Conservation (phyloP, 1,284 basidiomycete genomes). For the Earliella scabrosa region DNA sequence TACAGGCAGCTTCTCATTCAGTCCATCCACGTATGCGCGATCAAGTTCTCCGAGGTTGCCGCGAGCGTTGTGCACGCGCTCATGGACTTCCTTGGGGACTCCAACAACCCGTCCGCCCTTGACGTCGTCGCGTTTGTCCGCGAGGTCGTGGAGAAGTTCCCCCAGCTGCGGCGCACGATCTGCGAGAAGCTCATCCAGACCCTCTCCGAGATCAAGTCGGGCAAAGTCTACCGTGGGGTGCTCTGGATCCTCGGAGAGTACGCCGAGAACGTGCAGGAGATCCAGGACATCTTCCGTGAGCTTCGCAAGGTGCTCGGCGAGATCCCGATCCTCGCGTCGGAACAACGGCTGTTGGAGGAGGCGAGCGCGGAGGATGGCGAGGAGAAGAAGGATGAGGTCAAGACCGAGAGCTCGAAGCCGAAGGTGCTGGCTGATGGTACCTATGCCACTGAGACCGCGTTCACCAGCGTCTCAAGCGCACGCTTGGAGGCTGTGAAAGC, state of each 20-base stretch:
- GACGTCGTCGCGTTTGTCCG: constrained; percentile 97
- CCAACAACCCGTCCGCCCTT: constrained; percentile 92
- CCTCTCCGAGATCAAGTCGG: constrained; percentile 91
- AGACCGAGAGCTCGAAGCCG: constrained; percentile 52
- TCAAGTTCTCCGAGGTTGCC: constrained; percentile 98
- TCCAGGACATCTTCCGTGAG: constrained; percentile 79
- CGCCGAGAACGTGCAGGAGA: constrained; percentile 66
- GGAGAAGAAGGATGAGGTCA: constrained; percentile 47
- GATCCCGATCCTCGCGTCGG: constrained; percentile 93
- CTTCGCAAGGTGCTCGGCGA: constrained; percentile 92
- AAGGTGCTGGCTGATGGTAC: constrained; percentile 95
- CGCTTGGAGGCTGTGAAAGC: constrained; percentile 83
- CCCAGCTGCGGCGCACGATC: constrained; percentile 82
- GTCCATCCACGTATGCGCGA: constrained; percentile 95
- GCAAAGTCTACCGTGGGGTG: constrained; percentile 96
- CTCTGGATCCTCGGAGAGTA: constrained; percentile 99
- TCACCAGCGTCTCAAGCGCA: constrained; percentile 70
- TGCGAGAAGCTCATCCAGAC: constrained; percentile 88
- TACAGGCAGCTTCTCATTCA: constrained; percentile 98
- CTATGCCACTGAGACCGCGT: constrained; percentile 97
- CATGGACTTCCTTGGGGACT: constrained; percentile 98
- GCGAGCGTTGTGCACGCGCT: constrained; percentile 95
- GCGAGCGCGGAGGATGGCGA: constrained; percentile 46
- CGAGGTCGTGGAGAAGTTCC: constrained; percentile 99
- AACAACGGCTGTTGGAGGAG: constrained; percentile 83